Evolutionary conservation across 257 asterid species (phyloP).

Genomic region (Marsdenia floribunda): DNA sequence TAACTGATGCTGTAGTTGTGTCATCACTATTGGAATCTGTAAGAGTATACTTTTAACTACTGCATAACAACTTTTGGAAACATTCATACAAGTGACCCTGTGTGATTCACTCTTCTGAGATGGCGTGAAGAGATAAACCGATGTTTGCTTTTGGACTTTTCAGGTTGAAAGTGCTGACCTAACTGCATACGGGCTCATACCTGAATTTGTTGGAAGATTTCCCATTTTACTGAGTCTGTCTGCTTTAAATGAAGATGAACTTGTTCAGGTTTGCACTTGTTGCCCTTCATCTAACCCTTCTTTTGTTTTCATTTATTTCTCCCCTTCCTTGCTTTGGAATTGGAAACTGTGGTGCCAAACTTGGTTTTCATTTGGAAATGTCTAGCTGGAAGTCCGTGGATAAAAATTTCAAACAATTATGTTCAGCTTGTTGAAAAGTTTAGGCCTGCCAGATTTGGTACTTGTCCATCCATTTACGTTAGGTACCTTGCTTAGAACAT

Average conservation of each 20-base stretch:
- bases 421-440: background rate
- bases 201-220: constrained; percentile 91
- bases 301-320: constrained; percentile 8
- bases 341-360: background rate
- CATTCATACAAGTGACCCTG: background rate
- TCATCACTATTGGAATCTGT: constrained; percentile 80
- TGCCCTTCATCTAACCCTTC: background rate
- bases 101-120: background rate
- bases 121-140: constrained; percentile 5
- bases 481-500: background rate
- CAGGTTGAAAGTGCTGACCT: constrained; percentile 92
- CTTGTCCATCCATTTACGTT: background rate
- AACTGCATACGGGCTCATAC: constrained; percentile 88
- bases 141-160: constrained; percentile 24
- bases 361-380: background rate
- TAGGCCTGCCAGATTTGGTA: background rate
- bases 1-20: constrained; percentile 50
- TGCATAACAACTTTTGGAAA: background rate
- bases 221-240: constrained; percentile 80
- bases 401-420: background rate
- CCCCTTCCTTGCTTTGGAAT: constrained; percentile 6
- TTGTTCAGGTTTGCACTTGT: constrained; percentile 53
- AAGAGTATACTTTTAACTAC: constrained; percentile 20
- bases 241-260: constrained; percentile 82
- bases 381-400: background rate